These are phyloP conservation scores for Remersonia thermophila DNA, from an alignment of 2,329 filamentous ascomycete genomes.

Conservation along the genomic window DNA sequence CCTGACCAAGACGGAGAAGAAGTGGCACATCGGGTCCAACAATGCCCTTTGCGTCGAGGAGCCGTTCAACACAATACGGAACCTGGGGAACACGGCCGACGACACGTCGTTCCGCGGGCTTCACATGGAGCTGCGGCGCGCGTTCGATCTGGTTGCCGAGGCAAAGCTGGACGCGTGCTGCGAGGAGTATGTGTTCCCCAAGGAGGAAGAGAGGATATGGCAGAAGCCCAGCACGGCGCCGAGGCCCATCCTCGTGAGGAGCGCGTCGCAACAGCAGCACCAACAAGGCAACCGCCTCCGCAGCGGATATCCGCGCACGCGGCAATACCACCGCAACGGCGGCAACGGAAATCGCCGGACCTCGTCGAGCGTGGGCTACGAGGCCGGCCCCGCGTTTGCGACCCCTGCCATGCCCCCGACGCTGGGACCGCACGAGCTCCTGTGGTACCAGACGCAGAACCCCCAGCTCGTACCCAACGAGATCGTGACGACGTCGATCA, in stretches of 20 bases:
- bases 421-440: slow-evolving; percentile 33
- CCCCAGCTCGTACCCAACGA: slow-evolving; percentile 30
- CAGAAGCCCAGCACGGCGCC: slow-evolving; percentile 43
- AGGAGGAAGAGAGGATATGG: slow-evolving; percentile 58
- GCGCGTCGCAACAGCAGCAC: slow-evolving; percentile 46
- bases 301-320: slow-evolving; percentile 36
- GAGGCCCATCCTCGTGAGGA: slow-evolving; percentile 45
- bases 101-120: slow-evolving; percentile 88
- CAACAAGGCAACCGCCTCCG: slow-evolving; percentile 34
- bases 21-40: slow-evolving; percentile 69
- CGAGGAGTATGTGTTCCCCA: slow-evolving; percentile 77
- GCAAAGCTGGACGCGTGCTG: slow-evolving; percentile 74
- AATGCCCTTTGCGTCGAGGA: slow-evolving; percentile 91
- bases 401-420: slow-evolving; percentile 28
- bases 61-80: slow-evolving; percentile 81
- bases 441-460: slow-evolving; percentile 36
- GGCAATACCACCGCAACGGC: slow-evolving; percentile 33
- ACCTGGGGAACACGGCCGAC: slow-evolving; percentile 91
- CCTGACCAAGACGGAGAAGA: slow-evolving; percentile 72
- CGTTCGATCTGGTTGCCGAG: slow-evolving; percentile 69
- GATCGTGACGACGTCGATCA: slow-evolving; percentile 15
- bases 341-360: slow-evolving; percentile 33
- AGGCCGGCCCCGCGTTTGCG: slow-evolving; percentile 32
- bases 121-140: slow-evolving; percentile 77
- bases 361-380: slow-evolving; percentile 42